Conservation (phyloP, 2,329 filamentous ascomycete genomes). For the Penicillium sp. region DNA sequence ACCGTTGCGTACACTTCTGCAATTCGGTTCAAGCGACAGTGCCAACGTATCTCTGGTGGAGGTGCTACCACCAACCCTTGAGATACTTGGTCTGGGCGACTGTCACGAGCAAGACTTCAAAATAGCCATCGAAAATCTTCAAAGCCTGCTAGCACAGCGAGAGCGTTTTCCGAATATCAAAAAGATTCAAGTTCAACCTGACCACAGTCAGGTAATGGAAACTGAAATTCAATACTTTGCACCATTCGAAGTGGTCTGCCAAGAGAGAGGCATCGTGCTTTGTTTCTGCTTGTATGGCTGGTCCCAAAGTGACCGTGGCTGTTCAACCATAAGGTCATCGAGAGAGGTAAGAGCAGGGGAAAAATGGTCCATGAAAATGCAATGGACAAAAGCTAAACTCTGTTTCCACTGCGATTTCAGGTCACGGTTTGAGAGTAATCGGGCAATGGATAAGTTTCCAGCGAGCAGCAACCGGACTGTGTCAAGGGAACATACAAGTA, state of each 20-base stretch:
- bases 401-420: no score
- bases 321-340: no score
- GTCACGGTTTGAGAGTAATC: no score
- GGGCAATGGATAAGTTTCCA: no score
- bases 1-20: background rate
- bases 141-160: background rate
- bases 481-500: no score
- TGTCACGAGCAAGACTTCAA: background rate
- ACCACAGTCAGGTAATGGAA: background rate
- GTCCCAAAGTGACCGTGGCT: no score
- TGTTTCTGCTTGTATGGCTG: background rate
- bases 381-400: no score
- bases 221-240: background rate
- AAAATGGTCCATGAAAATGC: no score
- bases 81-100: background rate
- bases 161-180: background rate
- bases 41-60: background rate
- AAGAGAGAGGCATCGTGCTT: background rate
- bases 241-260: background rate
- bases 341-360: no score
- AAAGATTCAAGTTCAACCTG: background rate
- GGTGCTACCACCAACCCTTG: conserved; percentile 1
- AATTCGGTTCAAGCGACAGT: background rate
- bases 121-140: background rate
- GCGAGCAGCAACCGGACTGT: no score